Evolutionary conservation across 306 rosid species (phyloP).

Genomic region (Citrullus colocynthis): DNA sequence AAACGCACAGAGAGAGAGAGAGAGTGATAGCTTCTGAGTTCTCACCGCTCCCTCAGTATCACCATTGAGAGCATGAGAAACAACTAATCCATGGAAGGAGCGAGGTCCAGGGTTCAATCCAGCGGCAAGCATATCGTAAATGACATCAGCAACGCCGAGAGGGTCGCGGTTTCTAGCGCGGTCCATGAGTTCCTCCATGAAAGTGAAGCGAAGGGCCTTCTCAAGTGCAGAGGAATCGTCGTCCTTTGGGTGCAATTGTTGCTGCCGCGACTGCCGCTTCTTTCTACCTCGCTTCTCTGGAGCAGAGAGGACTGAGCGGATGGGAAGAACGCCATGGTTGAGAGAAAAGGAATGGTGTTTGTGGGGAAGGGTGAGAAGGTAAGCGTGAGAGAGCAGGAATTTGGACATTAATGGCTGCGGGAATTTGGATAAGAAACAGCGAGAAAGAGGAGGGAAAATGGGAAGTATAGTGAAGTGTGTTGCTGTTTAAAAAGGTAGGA

Average conservation of each 20-base stretch:
- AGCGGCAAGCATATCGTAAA: slow-evolving; percentile 91
- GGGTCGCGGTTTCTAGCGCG: slow-evolving; percentile 67
- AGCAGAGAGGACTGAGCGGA: slow-evolving; percentile 37
- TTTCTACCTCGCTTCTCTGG: slow-evolving; percentile 50
- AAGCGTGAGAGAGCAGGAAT: slow-evolving; percentile 22
- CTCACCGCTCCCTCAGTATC: slow-evolving; percentile 69
- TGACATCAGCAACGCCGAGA: slow-evolving; percentile 49
- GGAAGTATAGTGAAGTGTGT: neutral
- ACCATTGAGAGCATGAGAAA: slow-evolving; percentile 60
- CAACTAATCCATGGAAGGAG: slow-evolving; percentile 80
- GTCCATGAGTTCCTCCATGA: slow-evolving; percentile 95
- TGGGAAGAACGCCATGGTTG: slow-evolving; percentile 20
- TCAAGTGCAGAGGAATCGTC: slow-evolving; percentile 38
- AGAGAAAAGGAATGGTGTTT: slow-evolving; percentile 4
- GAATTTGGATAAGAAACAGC: slow-evolving; percentile 5
- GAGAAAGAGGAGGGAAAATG: neutral
- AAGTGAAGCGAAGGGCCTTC: slow-evolving; percentile 62
- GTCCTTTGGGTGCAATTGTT: slow-evolving; percentile 18
- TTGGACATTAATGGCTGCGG: neutral
- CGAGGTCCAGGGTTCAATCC: slow-evolving; percentile 88
- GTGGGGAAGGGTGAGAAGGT: slow-evolving; percentile 12
- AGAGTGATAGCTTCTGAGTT: neutral
- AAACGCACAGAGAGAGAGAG: neutral
- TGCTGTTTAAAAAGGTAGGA: neutral
- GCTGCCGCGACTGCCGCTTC: slow-evolving; percentile 30